Percentiles rank a stretch among this genome's conserved stretches.
Conservation (phyloP, 208 protist species). For the Trypanosoma congolense region DNA sequence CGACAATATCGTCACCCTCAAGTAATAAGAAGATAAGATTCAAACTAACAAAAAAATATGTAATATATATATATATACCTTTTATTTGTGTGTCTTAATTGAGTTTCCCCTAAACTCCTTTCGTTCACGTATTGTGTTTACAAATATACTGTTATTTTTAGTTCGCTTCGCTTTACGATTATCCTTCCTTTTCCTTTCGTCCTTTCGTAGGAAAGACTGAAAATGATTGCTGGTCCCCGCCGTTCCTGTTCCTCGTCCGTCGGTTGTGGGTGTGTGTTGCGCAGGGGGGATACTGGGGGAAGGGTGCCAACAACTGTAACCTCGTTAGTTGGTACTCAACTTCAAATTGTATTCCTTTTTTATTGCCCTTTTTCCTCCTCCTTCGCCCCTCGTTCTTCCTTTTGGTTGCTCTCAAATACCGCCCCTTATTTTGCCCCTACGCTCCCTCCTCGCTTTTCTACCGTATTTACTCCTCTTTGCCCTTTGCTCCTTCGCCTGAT, state of each 20-base stretch:
- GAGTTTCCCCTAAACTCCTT: background rate
- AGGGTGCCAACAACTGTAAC: no score
- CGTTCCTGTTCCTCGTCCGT: no score
- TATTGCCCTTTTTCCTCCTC: background rate
- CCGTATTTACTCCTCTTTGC: constrained; percentile 6
- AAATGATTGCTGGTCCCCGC: no score
- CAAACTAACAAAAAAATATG: background rate
- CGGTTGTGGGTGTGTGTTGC: no score
- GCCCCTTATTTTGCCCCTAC: background rate
- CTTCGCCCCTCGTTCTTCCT: background rate
- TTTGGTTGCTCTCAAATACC: background rate
- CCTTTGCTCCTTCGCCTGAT: background rate
- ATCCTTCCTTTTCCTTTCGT: no score
- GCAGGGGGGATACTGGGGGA: no score
- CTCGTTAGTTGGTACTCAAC: no score
- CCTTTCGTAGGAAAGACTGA: no score
- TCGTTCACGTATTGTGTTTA: no score
- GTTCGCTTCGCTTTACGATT: no score
- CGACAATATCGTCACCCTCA: background rate
- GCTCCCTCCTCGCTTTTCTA: constrained; percentile 1
- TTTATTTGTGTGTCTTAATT: background rate
- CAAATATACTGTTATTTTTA: no score
- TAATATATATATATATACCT: constrained; percentile 4
- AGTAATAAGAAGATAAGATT: background rate
- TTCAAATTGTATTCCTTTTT: background rate